Conservation (phyloP, 495 filamentous ascomycete genomes). For the Penicillium maclennaniae region DNA sequence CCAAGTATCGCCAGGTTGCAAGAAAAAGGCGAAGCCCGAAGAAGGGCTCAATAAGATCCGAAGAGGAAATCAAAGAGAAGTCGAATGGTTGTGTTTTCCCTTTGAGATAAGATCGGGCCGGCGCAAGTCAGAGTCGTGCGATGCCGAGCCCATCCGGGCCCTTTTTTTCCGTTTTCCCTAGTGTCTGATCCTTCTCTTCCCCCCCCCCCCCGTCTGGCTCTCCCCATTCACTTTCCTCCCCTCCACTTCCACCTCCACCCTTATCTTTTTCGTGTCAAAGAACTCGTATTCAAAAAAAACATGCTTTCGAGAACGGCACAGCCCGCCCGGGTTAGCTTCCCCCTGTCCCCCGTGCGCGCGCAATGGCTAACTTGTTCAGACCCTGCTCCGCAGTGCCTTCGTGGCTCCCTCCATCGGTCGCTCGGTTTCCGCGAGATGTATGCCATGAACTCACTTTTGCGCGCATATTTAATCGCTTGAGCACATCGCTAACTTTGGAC, state of each 20-base stretch:
- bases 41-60: constrained; percentile 14
- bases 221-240: constrained; percentile 2
- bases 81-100: neutral
- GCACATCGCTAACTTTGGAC: constrained; percentile 16
- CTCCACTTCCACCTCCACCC: constrained; percentile 2
- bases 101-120: constrained; percentile 43
- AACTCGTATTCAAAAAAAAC: constrained; percentile 1
- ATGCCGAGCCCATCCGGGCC: constrained; percentile 44
- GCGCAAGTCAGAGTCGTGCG: constrained; percentile 14
- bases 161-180: constrained; percentile 38
- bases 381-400: constrained; percentile 40
- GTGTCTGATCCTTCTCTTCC: constrained; percentile 15
- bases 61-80: neutral
- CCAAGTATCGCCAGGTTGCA: neutral
- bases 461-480: neutral
- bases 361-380: constrained; percentile 28
- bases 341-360: constrained; percentile 2
- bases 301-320: constrained; percentile 32
- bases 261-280: constrained; percentile 1
- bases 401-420: constrained; percentile 33
- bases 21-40: constrained; percentile 3
- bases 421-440: constrained; percentile 43
- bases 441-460: constrained; percentile 14
- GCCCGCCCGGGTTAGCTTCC: constrained; percentile 23
- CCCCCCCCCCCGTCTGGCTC: constrained; percentile 3